phyloP scores from a whole-genome alignment of 2,329 filamentous ascomycete genomes.

The Colletotrichum sp. region DNA sequence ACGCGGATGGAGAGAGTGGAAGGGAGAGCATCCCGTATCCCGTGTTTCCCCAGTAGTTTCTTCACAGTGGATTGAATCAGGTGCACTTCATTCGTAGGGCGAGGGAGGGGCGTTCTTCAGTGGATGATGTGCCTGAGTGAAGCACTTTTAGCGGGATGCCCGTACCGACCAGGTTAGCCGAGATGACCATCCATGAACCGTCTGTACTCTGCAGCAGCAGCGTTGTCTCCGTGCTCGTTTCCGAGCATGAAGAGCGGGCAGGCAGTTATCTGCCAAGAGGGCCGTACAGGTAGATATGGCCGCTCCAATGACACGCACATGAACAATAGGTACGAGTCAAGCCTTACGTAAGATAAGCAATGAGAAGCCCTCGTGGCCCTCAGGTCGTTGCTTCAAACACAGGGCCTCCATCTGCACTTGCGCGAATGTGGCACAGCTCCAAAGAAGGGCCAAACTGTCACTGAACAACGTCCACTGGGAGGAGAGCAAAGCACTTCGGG shows the following conservation, averaged over 20 bases:
- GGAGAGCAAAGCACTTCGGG: not conserved
- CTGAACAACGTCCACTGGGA: not conserved
- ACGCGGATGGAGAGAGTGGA: not conserved
- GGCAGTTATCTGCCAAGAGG: not conserved
- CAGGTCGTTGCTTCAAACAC: not conserved
- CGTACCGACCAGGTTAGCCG: not conserved
- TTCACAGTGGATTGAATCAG: not conserved
- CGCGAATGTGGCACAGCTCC: not conserved
- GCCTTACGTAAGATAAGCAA: not conserved
- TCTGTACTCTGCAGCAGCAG: not conserved
- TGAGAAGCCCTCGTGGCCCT: not conserved
- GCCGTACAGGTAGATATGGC: not conserved
- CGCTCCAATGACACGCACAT: not conserved
- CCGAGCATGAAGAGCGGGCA: not conserved
- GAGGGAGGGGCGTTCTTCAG: constrained; percentile 8
- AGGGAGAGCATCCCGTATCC: not conserved
- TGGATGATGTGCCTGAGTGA: constrained; percentile 1
- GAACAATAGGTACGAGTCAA: not conserved
- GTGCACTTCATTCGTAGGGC: not conserved
- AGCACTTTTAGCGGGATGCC: not conserved
- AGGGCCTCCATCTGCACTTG: not conserved
- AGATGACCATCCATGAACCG: not conserved
- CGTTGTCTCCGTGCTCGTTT: not conserved
- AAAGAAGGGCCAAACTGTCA: not conserved
- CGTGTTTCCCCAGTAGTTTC: not conserved